Conservation (phyloP, 768 basidiomycete species). For the Boletellus ananiceps region DNA sequence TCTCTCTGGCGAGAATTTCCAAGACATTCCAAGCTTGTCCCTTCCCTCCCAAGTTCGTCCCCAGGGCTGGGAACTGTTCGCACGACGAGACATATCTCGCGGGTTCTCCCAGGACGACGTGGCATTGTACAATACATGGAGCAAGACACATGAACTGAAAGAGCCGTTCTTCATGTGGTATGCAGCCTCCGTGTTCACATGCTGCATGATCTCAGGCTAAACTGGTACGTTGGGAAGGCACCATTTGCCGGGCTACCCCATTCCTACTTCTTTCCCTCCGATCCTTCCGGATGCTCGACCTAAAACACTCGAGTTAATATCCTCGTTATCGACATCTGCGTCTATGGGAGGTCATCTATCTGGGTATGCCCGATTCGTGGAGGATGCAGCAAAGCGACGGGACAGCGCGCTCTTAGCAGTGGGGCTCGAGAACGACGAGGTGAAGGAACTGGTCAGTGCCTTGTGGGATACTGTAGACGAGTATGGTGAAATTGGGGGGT, state of each 20-base stretch:
- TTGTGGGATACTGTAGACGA: conserved; percentile 57
- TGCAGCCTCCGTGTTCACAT: conserved; percentile 5
- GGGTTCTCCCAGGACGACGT: conserved; percentile 45
- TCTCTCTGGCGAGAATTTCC: conserved; percentile 24
- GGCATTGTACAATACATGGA: conserved; percentile 39
- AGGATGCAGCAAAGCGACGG: conserved; percentile 39
- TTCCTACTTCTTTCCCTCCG: conserved; percentile 56
- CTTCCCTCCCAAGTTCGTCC: conserved; percentile 8
- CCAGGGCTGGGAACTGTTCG: conserved; percentile 29
- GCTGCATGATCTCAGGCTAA: conserved; percentile 1
- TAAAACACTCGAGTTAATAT: conserved; percentile 29
- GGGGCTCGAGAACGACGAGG: conserved; percentile 52
- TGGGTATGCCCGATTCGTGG: conserved; percentile 49
- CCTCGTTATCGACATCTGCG: conserved; percentile 44
- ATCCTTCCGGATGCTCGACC: conserved; percentile 32
- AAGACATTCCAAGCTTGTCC: conserved; percentile 41
- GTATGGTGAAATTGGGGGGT: conserved; percentile 28
- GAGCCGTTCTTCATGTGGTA: conserved; percentile 38
- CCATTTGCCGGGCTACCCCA: conserved; percentile 49
- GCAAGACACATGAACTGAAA: conserved; percentile 24
- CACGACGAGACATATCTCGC: conserved; percentile 53
- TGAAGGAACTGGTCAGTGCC: conserved; percentile 51
- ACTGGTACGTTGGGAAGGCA: conserved; percentile 32
- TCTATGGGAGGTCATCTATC: conserved; percentile 41
- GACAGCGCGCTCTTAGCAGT: conserved; percentile 30